Evolutionary conservation across 2,329 filamentous ascomycete species (phyloP), one percentile per base, ranked within the genome.

Genomic region (Alternaria hordeiaustralica): DNA sequence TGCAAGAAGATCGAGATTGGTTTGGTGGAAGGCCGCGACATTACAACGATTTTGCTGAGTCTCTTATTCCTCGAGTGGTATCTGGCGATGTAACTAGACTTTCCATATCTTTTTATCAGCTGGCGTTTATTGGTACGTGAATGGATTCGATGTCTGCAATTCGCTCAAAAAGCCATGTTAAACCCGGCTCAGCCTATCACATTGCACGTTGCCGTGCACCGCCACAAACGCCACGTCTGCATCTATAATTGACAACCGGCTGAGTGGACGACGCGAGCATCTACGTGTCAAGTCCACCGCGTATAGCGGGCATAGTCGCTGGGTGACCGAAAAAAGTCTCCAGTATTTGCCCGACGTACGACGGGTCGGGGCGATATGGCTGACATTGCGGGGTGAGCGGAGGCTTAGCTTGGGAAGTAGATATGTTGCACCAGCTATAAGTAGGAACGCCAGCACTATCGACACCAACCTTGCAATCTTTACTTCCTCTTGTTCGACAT

Each of bases 171-270:
- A 10, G 36, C n/a, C 36, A 41, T 41, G 8, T 47, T 23, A 20
- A 23, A 47, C 47, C 26, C 6, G 41, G 7, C 11, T 45, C 21
- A 28, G 41, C 47, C 55, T 54, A 61, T 61, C 47, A 33, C 21
- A 46, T 28, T 25, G 47, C 46, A 46, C 46, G 54, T 23, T 53
- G 36, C 25, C 30, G 13, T 11, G 28, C 55, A 55, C 56, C 33
- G 55, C 49, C 55, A 62, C 60, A 13, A 30, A 21, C 30, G 54
- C 59, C 60, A 60, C 60, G 13, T 25, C n/a, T 26, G 44, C 44
- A n/a, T 33, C 60, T 60, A 63, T 63, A 50, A 60, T 51, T 63
- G 36, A 55, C 23, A 51, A 49, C 50, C 55, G 51, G 45, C 45
- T 45, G 25, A 45, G 45, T 26, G 45, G 30, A 33, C 60, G 50